A percentile compares a stretch with the other conserved stretches of the same genome.
Evolutionary conservation across 208 protist species (phyloP).

Genomic region (Leishmania aethiopica): DNA sequence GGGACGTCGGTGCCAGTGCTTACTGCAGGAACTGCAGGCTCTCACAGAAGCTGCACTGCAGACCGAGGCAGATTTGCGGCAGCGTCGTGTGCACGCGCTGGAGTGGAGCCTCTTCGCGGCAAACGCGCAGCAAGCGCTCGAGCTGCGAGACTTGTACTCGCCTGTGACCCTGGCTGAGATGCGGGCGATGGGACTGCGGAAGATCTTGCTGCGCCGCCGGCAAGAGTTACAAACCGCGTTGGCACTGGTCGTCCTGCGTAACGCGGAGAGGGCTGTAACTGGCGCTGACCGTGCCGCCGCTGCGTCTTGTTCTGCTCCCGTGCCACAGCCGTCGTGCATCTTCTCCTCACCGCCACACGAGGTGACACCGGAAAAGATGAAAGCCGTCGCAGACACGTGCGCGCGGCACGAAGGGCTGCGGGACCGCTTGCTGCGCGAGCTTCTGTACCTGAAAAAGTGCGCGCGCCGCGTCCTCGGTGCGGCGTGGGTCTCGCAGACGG

Average conservation of each 20-base stretch:
- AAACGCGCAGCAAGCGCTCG: constrained; percentile 24
- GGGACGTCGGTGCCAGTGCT: constrained; percentile 20
- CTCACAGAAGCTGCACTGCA: constrained; percentile 9
- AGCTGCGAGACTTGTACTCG: constrained; percentile 29
- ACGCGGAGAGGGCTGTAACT: constrained; percentile 3
- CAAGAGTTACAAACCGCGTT: constrained; percentile 32
- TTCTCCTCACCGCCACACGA: constrained; percentile 11
- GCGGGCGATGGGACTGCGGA: constrained; percentile 30
- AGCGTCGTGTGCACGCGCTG: constrained; percentile 3
- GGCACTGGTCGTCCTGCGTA: constrained; percentile 7
- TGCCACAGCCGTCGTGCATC: neutral
- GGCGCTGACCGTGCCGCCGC: neutral
- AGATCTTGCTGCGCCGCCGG: constrained; percentile 25
- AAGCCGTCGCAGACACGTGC: constrained; percentile 16
- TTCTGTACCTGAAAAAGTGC: constrained; percentile 53
- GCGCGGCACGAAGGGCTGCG: constrained; percentile 25
- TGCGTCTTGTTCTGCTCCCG: neutral
- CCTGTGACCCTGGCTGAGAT: constrained; percentile 27
- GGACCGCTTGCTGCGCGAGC: constrained; percentile 37
- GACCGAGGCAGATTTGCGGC: constrained; percentile 21
- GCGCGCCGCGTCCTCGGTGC: constrained; percentile 21
- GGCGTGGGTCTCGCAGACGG: constrained; percentile 25
- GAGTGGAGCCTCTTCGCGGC: constrained; percentile 36
- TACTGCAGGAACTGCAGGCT: constrained; percentile 12
- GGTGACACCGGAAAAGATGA: constrained; percentile 21